Evolutionary conservation across 1,139 yeast species (phyloP).

Genomic region (Saccharomyces uvarum): DNA sequence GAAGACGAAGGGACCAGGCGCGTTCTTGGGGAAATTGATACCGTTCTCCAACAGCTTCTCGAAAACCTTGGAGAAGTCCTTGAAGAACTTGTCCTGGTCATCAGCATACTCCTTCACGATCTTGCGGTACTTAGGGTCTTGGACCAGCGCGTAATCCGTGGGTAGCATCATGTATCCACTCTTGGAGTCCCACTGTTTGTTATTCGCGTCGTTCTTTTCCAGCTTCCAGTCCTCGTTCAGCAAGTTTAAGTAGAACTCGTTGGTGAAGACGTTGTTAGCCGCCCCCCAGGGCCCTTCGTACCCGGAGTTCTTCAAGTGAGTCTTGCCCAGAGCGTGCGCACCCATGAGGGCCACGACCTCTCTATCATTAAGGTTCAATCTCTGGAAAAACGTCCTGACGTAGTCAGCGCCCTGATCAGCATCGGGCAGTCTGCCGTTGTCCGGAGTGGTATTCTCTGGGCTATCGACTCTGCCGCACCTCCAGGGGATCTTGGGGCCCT

Average conservation of each 20-base stretch:
- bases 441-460: conserved; percentile 44
- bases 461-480: conserved; percentile 70
- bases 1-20: conserved; percentile 42
- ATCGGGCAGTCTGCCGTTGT: conserved; percentile 75
- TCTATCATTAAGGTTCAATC: conserved; percentile 74
- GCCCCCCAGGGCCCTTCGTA: conserved; percentile 96
- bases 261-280: conserved; percentile 74
- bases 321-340: conserved; percentile 77
- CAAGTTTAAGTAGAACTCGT: conserved; percentile 64
- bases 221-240: conserved; percentile 69
- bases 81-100: conserved; percentile 61
- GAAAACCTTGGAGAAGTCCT: conserved; percentile 65
- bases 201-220: conserved; percentile 62
- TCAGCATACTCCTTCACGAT: conserved; percentile 67
- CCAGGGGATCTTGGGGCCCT: conserved; percentile 84
- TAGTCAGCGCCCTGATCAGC: conserved; percentile 64
- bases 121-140: conserved; percentile 56
- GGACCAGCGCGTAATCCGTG: conserved; percentile 67
- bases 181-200: conserved; percentile 68
- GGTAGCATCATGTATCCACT: conserved; percentile 86
- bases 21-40: conserved; percentile 47
- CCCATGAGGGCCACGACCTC: conserved; percentile 85
- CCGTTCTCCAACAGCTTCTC: conserved; percentile 69
- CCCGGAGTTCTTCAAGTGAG: conserved; percentile 63
- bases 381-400: conserved; percentile 56